These are phyloP conservation scores for Chaetomium strumarium DNA, from an alignment of 2,329 filamentous ascomycete genomes.

Conservation along the genomic window DNA sequence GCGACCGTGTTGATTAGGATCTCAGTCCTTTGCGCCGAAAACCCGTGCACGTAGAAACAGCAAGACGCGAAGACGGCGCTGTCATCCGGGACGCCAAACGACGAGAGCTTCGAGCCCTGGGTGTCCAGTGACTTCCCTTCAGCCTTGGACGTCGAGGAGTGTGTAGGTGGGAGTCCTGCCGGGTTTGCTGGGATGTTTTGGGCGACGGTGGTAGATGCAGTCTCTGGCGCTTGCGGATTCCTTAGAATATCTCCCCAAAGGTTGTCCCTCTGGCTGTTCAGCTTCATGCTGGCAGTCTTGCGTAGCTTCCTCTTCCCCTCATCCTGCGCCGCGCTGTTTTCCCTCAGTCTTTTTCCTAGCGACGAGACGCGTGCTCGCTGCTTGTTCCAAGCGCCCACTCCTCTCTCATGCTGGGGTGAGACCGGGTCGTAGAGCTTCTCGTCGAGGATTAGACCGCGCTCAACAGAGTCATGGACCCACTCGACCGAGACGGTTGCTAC, in stretches of 20 bases:
- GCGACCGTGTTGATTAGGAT: constrained; percentile 43
- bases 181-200: background rate
- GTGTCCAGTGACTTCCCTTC: constrained; percentile 18
- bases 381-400: constrained; percentile 68
- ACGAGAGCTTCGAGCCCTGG: constrained; percentile 23
- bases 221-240: constrained; percentile 31
- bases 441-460: constrained; percentile 84
- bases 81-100: constrained; percentile 25
- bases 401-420: constrained; percentile 64
- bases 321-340: constrained; percentile 41
- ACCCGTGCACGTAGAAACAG: constrained; percentile 56
- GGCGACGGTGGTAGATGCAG: constrained; percentile 8
- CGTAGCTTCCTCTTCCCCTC: constrained; percentile 73
- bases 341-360: constrained; percentile 55
- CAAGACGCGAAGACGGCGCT: constrained; percentile 49
- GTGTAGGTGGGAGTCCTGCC: background rate
- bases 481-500: constrained; percentile 73
- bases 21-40: constrained; percentile 46
- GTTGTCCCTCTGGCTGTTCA: constrained; percentile 71
- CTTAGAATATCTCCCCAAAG: constrained; percentile 90
- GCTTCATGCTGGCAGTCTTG: constrained; percentile 77
- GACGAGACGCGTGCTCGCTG: constrained; percentile 41
- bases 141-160: background rate
- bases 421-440: constrained; percentile 78
- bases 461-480: constrained; percentile 79